A percentile compares a stretch with the other conserved stretches of the same genome.
phyloP scores from a whole-genome alignment of 768 basidiomycete species.

The Agrocybe pediades region DNA sequence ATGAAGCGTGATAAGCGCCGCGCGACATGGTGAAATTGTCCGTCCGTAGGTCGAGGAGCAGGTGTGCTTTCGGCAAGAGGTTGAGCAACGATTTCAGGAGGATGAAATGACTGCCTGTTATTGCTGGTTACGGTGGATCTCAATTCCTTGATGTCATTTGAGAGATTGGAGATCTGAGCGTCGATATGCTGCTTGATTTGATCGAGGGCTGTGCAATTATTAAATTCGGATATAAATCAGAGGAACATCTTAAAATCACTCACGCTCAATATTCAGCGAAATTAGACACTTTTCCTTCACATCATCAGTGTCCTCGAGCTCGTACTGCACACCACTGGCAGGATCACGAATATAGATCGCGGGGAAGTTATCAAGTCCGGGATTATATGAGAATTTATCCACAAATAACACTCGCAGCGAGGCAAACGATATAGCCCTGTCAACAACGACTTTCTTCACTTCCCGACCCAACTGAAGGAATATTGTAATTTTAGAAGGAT shows the following conservation, averaged over 20 bases:
- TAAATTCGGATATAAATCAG: conserved; percentile 8
- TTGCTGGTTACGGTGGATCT: conserved; percentile 58
- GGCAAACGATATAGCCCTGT: conserved; percentile 69
- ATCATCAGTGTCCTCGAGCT: conserved; percentile 93
- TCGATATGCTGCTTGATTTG: conserved; percentile 99
- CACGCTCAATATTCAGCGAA: conserved; percentile 96
- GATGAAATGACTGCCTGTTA: conserved; percentile 52
- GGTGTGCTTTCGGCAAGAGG: conserved; percentile 70
- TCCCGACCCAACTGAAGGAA: conserved; percentile 91
- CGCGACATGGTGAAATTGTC: conserved; percentile 72
- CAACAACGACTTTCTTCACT: conserved; percentile 83
- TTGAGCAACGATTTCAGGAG: conserved; percentile 49
- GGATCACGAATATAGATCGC: conserved; percentile 95
- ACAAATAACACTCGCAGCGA: conserved; percentile 87
- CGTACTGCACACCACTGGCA: conserved; percentile 90
- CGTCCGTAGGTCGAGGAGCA: conserved; percentile 71
- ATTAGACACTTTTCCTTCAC: conserved; percentile 86
- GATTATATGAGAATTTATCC: conserved; percentile 92
- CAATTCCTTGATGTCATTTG: conserved; percentile 90
- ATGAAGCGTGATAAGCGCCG: conserved; percentile 75
- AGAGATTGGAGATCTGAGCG: conserved; percentile 78
- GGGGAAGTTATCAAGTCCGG: conserved; percentile 91
- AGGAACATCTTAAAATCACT: conserved; percentile 35
- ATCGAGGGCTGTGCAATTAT: conserved; percentile 71
- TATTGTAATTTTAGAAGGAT: conserved; percentile 57